Evolutionary conservation across 148 eudicot genomes (phyloP).

Genomic region (Chenopodium berlandieri): DNA sequence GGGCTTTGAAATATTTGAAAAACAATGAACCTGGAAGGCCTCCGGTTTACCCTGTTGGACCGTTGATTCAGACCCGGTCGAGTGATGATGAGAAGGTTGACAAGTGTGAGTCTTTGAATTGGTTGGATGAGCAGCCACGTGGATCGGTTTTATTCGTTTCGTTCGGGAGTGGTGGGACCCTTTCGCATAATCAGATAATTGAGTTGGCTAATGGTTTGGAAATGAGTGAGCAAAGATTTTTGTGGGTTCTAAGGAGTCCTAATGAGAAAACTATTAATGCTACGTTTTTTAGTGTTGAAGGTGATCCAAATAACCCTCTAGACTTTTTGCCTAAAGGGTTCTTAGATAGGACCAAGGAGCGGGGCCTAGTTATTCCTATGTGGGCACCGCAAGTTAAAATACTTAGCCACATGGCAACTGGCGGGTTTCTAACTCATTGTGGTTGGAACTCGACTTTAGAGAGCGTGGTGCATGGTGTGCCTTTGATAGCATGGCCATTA

Average conservation of each 20-base stretch:
- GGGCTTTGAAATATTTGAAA: slow-evolving; percentile 29
- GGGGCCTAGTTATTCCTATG: slow-evolving; percentile 36
- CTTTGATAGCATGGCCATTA: slow-evolving; percentile 56
- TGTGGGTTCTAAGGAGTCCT: slow-evolving; percentile 55
- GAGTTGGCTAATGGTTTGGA: slow-evolving; percentile 59
- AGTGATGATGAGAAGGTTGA: not conserved
- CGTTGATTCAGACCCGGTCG: slow-evolving; percentile 34
- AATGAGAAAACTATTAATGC: slow-evolving; percentile 35
- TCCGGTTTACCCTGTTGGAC: slow-evolving; percentile 54
- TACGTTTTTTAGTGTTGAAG: slow-evolving; percentile 30
- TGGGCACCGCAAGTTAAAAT: slow-evolving; percentile 61
- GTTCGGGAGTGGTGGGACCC: slow-evolving; percentile 71
- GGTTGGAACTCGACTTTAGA: slow-evolving; percentile 61
- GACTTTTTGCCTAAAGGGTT: slow-evolving; percentile 51
- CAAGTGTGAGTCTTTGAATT: slow-evolving; percentile 34
- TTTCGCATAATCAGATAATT: slow-evolving; percentile 35
- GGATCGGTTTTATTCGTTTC: slow-evolving; percentile 55
- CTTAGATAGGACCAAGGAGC: slow-evolving; percentile 44
- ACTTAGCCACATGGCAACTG: slow-evolving; percentile 41
- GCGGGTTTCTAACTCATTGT: slow-evolving; percentile 59
- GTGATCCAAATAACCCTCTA: slow-evolving; percentile 35
- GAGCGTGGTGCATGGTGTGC: slow-evolving; percentile 50
- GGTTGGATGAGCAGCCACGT: slow-evolving; percentile 57
- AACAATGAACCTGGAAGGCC: slow-evolving; percentile 31
- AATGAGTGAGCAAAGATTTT: slow-evolving; percentile 49